Base-by-base conservation (phyloP, 352 stramenopile genomes). In the Phytophthora cryptogea region DNA sequence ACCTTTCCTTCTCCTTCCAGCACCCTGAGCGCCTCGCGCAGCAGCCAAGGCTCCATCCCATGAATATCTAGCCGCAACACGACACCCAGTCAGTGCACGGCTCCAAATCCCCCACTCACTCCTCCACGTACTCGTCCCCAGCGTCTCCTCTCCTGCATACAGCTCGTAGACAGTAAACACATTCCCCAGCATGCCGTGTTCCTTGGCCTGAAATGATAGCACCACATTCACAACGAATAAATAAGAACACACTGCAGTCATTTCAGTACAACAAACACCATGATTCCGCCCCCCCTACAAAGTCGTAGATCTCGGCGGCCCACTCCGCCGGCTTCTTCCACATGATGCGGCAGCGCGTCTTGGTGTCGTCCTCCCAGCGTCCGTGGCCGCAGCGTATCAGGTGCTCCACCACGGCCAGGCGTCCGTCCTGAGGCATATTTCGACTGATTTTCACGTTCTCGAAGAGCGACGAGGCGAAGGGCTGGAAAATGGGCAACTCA, bases 101-200 rank as follows among this genome's bases (percentile, higher is more conserved):
- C 16, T 28, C 5, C 3, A 23, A 16, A 43, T 50, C 39, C 26
- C 6, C 17, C 10, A 37, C 0, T 7, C 14, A 33, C 11, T 42
- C 37, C 26, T 14, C 10, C 32, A 76, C 78, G 41, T 60, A 94
- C 85, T 88, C 17, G 83, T 83, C 50, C 80, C 83, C 5, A 91
- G 57, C 7, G 86, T 94, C 48, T 94, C 83, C 52, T 92, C 86
- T 37, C 86, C 86, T 8, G 86, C 82, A 56, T 94, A 92, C 44
- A 94, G 66, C 59, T 94, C 86, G 61, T 92, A 94, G 28, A 94
- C 76, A 33, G 86, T 94, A 47, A 89, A 94, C 13, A 94, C 83
- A 30, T 90, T 92, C 44, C 78, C 83, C 40, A 92, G 20, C 86
- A 94, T 94, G 5, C 74, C 81, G 32, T 82, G 70, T 14, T 85